Conservation (phyloP, 805 yeast genomes). For the Alloascoidea africana region DNA sequence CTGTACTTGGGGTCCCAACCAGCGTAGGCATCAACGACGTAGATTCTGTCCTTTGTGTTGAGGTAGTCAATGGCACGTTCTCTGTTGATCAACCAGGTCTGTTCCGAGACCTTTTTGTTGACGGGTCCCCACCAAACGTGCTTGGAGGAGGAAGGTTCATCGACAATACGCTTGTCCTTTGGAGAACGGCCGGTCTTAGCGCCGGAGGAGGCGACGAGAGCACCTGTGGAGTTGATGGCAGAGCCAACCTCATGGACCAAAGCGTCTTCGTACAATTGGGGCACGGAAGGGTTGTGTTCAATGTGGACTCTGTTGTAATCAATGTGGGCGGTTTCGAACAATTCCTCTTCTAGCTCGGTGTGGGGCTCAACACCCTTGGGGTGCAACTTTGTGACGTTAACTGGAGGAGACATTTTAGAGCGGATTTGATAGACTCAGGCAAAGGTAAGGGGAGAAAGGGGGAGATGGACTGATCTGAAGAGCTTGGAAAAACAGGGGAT, state of each 20-base stretch:
- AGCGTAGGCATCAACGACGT: slow-evolving; percentile 91
- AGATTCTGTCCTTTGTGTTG: slow-evolving; percentile 88
- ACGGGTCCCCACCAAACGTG: slow-evolving; percentile 99
- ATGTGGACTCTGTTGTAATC: slow-evolving; percentile 24
- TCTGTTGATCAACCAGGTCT: slow-evolving; percentile 89
- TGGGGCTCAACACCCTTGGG: slow-evolving; percentile 27
- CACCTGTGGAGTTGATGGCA: slow-evolving; percentile 85
- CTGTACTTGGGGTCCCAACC: slow-evolving; percentile 99
- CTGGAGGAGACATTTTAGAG: slow-evolving; percentile 17
- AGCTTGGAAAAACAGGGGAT: too few relatives aligned
- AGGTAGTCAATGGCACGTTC: slow-evolving; percentile 94
- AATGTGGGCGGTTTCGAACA: slow-evolving; percentile 24
- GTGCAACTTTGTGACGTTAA: slow-evolving; percentile 24
- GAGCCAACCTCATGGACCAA: slow-evolving; percentile 72
- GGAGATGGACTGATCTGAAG: too few relatives aligned
- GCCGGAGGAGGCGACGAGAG: slow-evolving; percentile 91
- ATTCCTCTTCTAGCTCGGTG: slow-evolving; percentile 24
- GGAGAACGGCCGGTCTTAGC: slow-evolving; percentile 96
- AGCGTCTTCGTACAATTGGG: slow-evolving; percentile 90
- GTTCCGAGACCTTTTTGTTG: slow-evolving; percentile 84
- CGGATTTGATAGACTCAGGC: neutral
- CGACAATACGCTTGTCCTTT: slow-evolving; percentile 94
- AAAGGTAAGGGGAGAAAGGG: neutral
- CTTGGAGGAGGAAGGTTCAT: slow-evolving; percentile 71
- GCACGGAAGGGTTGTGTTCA: slow-evolving; percentile 81